These are phyloP conservation scores for Podospora appendiculata DNA, from an alignment of 495 filamentous ascomycete species.

Conservation along the genomic window DNA sequence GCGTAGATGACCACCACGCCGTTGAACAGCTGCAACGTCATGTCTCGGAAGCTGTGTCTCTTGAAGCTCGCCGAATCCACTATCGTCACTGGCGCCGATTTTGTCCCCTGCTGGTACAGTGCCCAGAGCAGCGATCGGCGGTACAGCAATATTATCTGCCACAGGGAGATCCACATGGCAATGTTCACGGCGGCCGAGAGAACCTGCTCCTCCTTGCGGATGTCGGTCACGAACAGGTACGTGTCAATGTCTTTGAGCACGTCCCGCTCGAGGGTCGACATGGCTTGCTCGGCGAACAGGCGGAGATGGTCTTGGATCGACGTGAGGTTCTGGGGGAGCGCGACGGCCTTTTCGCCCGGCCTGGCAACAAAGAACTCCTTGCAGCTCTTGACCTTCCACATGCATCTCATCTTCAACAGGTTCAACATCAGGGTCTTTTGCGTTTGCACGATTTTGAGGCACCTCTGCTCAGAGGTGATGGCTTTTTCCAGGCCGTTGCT, in stretches of 20 bases:
- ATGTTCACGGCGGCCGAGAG: constrained; percentile 3
- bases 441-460: not conserved
- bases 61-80: not conserved
- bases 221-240: not conserved
- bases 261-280: constrained; percentile 14
- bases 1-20: constrained; percentile 15
- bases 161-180: constrained; percentile 14
- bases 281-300: constrained; percentile 6
- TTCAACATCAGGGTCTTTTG: constrained; percentile 4
- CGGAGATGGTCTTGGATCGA: constrained; percentile 13
- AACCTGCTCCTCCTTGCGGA: not conserved
- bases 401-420: constrained; percentile 14
- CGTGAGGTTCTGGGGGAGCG: not conserved
- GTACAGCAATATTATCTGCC: constrained; percentile 21
- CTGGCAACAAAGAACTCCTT: constrained; percentile 5
- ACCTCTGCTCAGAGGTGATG: not conserved
- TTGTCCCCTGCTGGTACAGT: constrained; percentile 2
- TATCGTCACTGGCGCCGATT: constrained; percentile 6
- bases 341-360: not conserved
- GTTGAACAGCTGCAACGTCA: constrained; percentile 10
- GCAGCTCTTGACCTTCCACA: constrained; percentile 20
- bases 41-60: constrained; percentile 9
- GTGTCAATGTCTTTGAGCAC: constrained; percentile 9
- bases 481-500: not conserved
- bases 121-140: constrained; percentile 11